A percentile compares a stretch with the other conserved stretches of the same genome.
These are phyloP conservation scores for Aspergillus campestris DNA, from an alignment of 495 filamentous ascomycete species.

Conservation along the genomic window DNA sequence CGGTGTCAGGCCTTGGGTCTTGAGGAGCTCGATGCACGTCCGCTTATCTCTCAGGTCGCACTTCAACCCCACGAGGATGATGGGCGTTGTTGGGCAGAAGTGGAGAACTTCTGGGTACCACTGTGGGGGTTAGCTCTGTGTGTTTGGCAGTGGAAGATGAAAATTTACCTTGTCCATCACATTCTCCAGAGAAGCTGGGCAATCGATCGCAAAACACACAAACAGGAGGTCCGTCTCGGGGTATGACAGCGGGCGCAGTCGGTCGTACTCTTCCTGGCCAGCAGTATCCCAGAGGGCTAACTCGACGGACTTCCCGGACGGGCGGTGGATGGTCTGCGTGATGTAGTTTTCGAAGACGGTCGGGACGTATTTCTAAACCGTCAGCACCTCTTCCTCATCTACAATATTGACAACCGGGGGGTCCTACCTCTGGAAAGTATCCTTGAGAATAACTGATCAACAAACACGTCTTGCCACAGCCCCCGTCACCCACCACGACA, in stretches of 20 bases:
- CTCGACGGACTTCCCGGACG: constrained; percentile 87
- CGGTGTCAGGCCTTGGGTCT: constrained; percentile 92
- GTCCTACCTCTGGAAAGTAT: constrained; percentile 87
- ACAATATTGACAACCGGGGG: constrained; percentile 4
- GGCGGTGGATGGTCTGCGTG: constrained; percentile 81
- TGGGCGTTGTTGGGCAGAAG: constrained; percentile 94
- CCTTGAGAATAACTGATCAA: constrained; percentile 97
- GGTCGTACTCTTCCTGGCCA: constrained; percentile 97
- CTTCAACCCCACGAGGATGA: constrained; percentile 92
- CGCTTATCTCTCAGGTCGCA: constrained; percentile 91
- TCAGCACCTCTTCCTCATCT: too few species aligned
- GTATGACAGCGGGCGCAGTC: constrained; percentile 89
- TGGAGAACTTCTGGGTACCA: constrained; percentile 99
- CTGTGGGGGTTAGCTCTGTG: constrained; percentile 32
- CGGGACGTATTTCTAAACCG: constrained; percentile 89
- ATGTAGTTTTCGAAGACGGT: constrained; percentile 99
- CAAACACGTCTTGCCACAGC: constrained; percentile 97
- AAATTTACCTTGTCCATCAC: constrained; percentile 99
- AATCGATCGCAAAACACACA: constrained; percentile 98
- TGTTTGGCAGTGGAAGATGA: not conserved
- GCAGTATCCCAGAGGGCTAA: constrained; percentile 97
- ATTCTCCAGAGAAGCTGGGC: constrained; percentile 94
- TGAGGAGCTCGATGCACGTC: constrained; percentile 94
- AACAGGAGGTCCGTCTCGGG: constrained; percentile 96
- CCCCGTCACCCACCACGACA: constrained; percentile 95